Percentiles rank a stretch among this genome's conserved stretches.
Conservation (phyloP, 2,329 filamentous ascomycete genomes). For the Colletotrichum sp. region DNA sequence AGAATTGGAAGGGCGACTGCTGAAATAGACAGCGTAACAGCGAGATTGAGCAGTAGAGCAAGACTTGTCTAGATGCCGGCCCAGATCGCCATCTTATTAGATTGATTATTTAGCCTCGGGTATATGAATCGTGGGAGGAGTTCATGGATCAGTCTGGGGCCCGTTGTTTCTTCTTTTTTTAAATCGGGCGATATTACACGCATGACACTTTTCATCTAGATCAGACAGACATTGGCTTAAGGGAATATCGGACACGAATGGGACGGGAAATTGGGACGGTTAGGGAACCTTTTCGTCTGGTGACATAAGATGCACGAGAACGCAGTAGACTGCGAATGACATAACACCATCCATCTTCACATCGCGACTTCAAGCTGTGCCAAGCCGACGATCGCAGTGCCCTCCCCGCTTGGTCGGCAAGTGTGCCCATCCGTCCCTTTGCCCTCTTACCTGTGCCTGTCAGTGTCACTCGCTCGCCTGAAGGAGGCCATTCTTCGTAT, state of each 20-base stretch:
- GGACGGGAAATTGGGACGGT: background rate
- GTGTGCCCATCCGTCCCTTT: background rate
- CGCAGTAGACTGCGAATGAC: background rate
- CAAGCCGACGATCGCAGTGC: background rate
- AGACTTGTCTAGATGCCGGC: background rate
- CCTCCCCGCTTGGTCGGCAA: background rate
- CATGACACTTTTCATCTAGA: background rate
- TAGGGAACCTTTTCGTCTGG: background rate
- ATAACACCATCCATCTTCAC: background rate
- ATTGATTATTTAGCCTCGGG: background rate
- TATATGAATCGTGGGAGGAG: background rate
- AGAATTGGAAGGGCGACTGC: slow-evolving; percentile 61
- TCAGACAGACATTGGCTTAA: background rate
- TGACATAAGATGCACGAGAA: background rate
- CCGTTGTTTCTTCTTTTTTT: background rate
- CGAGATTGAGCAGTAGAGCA: background rate
- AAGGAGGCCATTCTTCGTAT: background rate
- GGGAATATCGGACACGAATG: background rate
- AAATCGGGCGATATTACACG: background rate
- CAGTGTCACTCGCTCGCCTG: background rate
- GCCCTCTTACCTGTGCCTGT: background rate
- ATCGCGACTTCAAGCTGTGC: background rate
- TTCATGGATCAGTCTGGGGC: background rate
- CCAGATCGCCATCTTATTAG: background rate
- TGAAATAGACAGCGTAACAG: slow-evolving; percentile 25